Percentiles rank a stretch among this genome's conserved stretches.
Conservation (phyloP, 1,284 basidiomycete genomes). For the Puccinia horiana region DNA sequence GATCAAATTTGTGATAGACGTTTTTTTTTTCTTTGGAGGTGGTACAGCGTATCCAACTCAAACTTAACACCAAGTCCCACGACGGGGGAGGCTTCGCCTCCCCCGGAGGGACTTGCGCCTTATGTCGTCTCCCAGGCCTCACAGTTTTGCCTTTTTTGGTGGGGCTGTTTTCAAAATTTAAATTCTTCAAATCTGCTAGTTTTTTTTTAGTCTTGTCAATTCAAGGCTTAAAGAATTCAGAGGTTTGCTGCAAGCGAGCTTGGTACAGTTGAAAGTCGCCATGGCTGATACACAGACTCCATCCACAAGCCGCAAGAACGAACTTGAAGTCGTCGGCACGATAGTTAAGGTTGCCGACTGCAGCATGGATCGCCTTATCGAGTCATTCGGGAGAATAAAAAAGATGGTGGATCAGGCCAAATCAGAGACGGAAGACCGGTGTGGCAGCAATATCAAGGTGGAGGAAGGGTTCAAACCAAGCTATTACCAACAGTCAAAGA, state of each 20-base stretch:
- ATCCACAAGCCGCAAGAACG: conserved; percentile 88
- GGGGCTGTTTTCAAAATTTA: too few relatives aligned
- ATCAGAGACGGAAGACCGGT: conserved; percentile 93
- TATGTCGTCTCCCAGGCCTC: too few relatives aligned
- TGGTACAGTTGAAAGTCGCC: conserved; percentile 88
- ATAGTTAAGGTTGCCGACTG: conserved; percentile 76
- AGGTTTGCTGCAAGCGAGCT: conserved; percentile 76
- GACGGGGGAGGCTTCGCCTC: too few relatives aligned
- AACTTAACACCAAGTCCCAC: too few relatives aligned
- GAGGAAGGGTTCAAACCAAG: conserved; percentile 80
- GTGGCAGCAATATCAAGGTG: conserved; percentile 93
- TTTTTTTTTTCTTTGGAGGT: too few relatives aligned
- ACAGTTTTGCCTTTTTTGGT: too few relatives aligned
- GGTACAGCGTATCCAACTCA: too few relatives aligned
- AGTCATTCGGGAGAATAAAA: conserved; percentile 71
- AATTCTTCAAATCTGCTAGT: too few relatives aligned
- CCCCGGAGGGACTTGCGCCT: too few relatives aligned
- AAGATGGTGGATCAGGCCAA: conserved; percentile 93
- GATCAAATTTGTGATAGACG: too few relatives aligned
- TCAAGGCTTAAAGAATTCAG: conserved; percentile 56
- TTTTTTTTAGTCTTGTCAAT: conserved; percentile 57
- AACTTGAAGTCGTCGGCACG: conserved; percentile 90
- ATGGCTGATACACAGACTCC: conserved; percentile 92
- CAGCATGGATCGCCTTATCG: conserved; percentile 73
- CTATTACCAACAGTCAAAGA: conserved; percentile 96